Conservation (phyloP, 768 basidiomycete genomes). For the Fomitopsis pulvina region DNA sequence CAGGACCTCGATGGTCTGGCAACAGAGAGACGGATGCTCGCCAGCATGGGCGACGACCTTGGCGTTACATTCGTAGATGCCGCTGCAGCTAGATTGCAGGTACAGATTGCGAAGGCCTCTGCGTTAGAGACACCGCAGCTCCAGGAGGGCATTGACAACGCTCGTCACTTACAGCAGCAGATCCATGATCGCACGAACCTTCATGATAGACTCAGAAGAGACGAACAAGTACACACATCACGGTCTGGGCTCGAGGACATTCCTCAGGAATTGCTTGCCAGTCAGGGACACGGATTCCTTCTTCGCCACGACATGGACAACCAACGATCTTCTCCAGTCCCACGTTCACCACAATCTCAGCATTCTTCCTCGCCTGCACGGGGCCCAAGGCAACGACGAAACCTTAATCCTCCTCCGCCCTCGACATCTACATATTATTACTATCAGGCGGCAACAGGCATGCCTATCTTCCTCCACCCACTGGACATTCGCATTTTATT, state of each 20-base stretch:
- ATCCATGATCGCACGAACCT: conserved; percentile 31
- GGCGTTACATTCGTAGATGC: conserved; percentile 75
- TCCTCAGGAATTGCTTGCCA: conserved; percentile 54
- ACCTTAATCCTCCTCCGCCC: conserved; percentile 81
- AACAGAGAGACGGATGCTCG: conserved; percentile 58
- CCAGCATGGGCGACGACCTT: conserved; percentile 67
- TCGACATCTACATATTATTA: conserved; percentile 91
- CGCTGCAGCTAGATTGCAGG: conserved; percentile 68
- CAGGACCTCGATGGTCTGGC: conserved; percentile 68
- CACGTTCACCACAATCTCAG: not conserved
- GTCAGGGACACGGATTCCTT: conserved; percentile 28
- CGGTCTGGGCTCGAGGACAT: conserved; percentile 28
- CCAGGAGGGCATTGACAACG: conserved; percentile 56
- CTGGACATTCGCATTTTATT: conserved; percentile 92
- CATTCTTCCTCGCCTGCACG: conserved; percentile 25
- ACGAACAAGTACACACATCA: conserved; percentile 11
- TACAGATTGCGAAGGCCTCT: conserved; percentile 72
- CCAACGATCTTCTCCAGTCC: conserved; percentile 4
- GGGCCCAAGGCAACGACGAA: conserved; percentile 56
- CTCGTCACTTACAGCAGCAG: conserved; percentile 48
- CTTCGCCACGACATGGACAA: not conserved
- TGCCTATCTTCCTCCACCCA: conserved; percentile 90
- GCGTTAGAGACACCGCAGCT: conserved; percentile 71
- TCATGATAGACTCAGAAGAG: conserved; percentile 21
- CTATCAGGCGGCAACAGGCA: conserved; percentile 90